phyloP scores from a whole-genome alignment of 192 early-diverging fungal species.

The Coemansia sp. region DNA sequence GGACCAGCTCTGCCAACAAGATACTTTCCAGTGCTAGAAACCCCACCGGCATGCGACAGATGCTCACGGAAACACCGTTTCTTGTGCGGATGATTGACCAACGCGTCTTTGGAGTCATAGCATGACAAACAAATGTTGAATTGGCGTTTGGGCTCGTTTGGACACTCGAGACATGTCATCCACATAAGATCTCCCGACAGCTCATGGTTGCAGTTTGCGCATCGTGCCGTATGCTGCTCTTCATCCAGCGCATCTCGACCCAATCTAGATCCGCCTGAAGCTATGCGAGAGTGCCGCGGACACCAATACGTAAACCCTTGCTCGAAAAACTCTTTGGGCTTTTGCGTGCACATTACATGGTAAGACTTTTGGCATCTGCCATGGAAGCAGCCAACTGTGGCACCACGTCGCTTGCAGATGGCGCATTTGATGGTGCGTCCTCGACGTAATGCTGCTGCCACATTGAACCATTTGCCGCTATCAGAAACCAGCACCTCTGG shows the following conservation, averaged over 20 bases:
- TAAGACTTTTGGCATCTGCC: conserved; percentile 77
- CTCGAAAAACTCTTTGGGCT: conserved; percentile 66
- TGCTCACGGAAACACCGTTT: conserved; percentile 55
- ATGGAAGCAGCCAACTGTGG: conserved; percentile 86
- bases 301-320: conserved; percentile 89
- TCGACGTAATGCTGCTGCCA: conserved; percentile 68
- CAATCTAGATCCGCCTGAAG: not conserved
- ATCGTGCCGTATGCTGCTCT: conserved; percentile 10
- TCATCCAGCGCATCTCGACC: not conserved
- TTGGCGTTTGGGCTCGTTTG: conserved; percentile 16
- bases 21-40: conserved; percentile 10
- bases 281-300: conserved; percentile 62
- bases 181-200: conserved; percentile 44
- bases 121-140: conserved; percentile 47
- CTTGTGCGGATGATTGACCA: conserved; percentile 52
- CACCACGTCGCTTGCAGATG: conserved; percentile 74
- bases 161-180: conserved; percentile 50
- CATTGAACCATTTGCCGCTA: conserved; percentile 80
- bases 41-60: conserved; percentile 15
- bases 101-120: conserved; percentile 44
- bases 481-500: conserved; percentile 77
- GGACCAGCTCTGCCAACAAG: not conserved
- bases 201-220: conserved; percentile 29
- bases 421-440: conserved; percentile 74
- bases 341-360: conserved; percentile 77